A percentile compares a stretch with the other conserved stretches of the same genome.
Evolutionary conservation across 1,139 yeast genomes (phyloP).

Genomic region (Yamadazyma triangularis): DNA sequence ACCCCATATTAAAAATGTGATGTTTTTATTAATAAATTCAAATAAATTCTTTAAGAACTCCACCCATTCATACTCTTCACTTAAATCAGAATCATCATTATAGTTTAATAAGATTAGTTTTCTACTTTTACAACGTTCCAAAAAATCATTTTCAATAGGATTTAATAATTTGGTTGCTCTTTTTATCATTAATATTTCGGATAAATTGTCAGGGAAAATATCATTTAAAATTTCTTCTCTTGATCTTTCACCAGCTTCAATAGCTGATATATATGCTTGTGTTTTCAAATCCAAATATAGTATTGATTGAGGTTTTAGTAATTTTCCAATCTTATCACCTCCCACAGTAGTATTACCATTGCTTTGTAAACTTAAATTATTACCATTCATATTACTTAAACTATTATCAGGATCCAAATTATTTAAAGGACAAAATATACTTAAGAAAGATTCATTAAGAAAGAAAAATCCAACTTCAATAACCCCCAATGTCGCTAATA

Average conservation of each 20-base stretch:
- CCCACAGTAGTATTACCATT: conserved; percentile 36
- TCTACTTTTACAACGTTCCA: conserved; percentile 65
- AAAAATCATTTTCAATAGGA: conserved; percentile 69
- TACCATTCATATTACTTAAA: conserved; percentile 34
- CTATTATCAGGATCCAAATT: conserved; percentile 40
- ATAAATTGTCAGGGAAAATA: conserved; percentile 67
- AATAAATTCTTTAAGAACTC: conserved; percentile 55
- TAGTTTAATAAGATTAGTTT: conserved; percentile 55
- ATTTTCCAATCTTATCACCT: conserved; percentile 46
- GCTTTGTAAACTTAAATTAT: conserved; percentile 33
- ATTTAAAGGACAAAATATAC: conserved; percentile 72
- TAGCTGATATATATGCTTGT: conserved; percentile 88
- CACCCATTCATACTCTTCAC: conserved; percentile 32
- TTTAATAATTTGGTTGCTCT: conserved; percentile 35
- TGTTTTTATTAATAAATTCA: conserved; percentile 73
- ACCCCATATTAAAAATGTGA: conserved; percentile 71
- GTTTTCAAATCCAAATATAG: conserved; percentile 84
- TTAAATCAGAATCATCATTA: conserved; percentile 40
- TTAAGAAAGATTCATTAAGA: conserved; percentile 77
- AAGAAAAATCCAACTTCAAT: conserved; percentile 85
- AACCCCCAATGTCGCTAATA: conserved; percentile 79
- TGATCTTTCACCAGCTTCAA: conserved; percentile 68
- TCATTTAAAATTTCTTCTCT: conserved; percentile 69
- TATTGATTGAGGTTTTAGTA: conserved; percentile 76
- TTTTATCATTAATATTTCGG: conserved; percentile 29